Percentiles rank a stretch among this genome's conserved stretches.
Evolutionary conservation across 768 basidiomycete genomes (phyloP).

Genomic region (Lentinula aciculospora): DNA sequence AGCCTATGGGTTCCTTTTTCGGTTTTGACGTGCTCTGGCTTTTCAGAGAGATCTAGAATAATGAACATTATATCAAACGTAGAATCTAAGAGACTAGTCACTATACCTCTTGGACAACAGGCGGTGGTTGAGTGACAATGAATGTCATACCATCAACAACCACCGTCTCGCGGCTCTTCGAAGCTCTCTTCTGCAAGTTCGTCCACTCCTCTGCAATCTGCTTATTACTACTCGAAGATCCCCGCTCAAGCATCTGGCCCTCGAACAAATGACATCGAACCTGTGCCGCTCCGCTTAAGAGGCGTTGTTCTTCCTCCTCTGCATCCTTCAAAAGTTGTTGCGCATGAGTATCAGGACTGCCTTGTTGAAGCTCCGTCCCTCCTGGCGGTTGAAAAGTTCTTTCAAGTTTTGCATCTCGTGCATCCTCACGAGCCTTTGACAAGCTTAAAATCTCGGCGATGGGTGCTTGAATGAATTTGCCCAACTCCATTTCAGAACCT

Average conservation of each 20-base stretch:
- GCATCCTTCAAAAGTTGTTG: slow-evolving; percentile 28
- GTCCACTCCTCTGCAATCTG: slow-evolving; percentile 43
- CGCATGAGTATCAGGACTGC: slow-evolving; percentile 3
- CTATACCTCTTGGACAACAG: slow-evolving; percentile 9
- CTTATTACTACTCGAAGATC: slow-evolving; percentile 25
- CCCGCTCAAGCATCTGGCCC: slow-evolving; percentile 34
- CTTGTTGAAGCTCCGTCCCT: slow-evolving; percentile 3
- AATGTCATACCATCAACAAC: slow-evolving; percentile 23
- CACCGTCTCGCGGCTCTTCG: slow-evolving; percentile 32
- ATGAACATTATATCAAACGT: neutral
- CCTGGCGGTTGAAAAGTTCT: slow-evolving; percentile 14
- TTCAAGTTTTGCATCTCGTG: slow-evolving; percentile 35
- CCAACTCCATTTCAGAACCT: slow-evolving; percentile 32
- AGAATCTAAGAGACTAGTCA: neutral
- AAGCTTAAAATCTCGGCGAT: slow-evolving; percentile 39
- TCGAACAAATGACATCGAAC: slow-evolving; percentile 57
- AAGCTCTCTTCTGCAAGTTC: slow-evolving; percentile 37
- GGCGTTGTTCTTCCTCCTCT: slow-evolving; percentile 46
- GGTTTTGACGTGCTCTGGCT: neutral
- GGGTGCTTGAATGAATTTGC: slow-evolving; percentile 36
- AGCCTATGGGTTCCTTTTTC: slow-evolving; percentile 33
- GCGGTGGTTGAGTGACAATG: slow-evolving; percentile 16
- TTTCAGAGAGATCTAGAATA: neutral
- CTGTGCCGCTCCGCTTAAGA: slow-evolving; percentile 52
- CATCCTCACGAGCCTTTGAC: slow-evolving; percentile 36